Base-by-base conservation (phyloP, 2,329 filamentous ascomycete species). In the Xylariaceae sp. region DNA sequence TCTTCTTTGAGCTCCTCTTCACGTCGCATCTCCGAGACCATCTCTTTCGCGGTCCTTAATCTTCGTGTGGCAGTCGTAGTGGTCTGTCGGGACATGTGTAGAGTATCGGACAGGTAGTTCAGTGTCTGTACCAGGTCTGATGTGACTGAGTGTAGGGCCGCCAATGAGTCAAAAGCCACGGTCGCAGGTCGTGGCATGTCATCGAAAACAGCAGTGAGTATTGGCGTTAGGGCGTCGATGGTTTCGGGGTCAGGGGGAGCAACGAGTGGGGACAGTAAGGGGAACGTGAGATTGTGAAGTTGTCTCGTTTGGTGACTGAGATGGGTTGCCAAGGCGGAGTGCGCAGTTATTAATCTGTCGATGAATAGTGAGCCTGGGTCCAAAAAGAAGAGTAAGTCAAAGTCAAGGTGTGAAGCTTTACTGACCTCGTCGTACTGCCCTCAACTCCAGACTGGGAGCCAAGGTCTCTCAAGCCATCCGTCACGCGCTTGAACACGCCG, bases 11-110 rank as follows among this genome's bases (percentile, higher is more conserved):
- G 80, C 68, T 96, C 91, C 61, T 90, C 87, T 69, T 97, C 94
- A 60, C 85, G 84, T 64, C 87, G 84, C 78, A 97, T 87, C 68
- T 97, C 93, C 1, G 87, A 84, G 1, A 97, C 88, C 62, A 96
- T 84, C 71, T 96, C 92, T 67, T 88, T 89, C 5, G 90, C 92
- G 42, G 86, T 89, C 66, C 88, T 88, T 55, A 99, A 77, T 50
- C 91, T 84, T 57, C 94, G 81, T 2, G 88, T 87, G 1, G 93
- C 94, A 8, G 88, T 88, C 2, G 86, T 88, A 0, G 90, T 94
- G 1, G 90, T 89, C 74, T 97, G 93, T 10, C 91, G 87, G 37
- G 89, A 92, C 88, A 97, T 96, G 74, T 97, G 93, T 39, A 99
- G 80, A 2, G 90, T 92, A 72, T 99, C 94, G 5, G 90, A 91